Conservation (phyloP, 352 stramenopile genomes). For the Phytophthora hibernalis region DNA sequence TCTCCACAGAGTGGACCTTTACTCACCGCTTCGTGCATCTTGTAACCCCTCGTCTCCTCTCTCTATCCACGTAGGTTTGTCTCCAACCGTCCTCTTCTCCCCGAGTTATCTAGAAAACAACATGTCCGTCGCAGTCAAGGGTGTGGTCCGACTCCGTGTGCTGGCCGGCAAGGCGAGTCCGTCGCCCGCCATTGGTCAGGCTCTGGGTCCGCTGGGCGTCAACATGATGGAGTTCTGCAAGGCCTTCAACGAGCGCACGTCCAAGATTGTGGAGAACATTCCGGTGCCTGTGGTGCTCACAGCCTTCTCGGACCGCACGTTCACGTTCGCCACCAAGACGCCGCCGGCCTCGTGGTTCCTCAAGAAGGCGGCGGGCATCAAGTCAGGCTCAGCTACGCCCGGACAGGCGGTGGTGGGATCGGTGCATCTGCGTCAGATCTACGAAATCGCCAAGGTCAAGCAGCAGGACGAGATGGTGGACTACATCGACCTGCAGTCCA, state of each 20-base stretch:
- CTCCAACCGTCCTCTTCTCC: conserved; percentile 1
- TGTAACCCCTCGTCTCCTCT: conserved; percentile 20
- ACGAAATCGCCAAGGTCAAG: conserved; percentile 99
- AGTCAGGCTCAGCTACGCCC: conserved; percentile 71
- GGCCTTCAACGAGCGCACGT: conserved; percentile 97
- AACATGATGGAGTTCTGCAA: conserved; percentile 99
- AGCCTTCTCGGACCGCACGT: conserved; percentile 95
- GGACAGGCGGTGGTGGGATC: conserved; percentile 83
- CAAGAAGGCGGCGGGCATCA: conserved; percentile 92
- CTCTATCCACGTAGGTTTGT: conserved; percentile 10
- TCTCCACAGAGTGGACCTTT: background rate
- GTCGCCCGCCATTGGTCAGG: conserved; percentile 90
- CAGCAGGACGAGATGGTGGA: conserved; percentile 94
- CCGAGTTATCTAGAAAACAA: conserved; percentile 19
- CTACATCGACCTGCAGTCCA: conserved; percentile 91
- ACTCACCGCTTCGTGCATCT: background rate
- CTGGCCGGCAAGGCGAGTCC: conserved; percentile 85
- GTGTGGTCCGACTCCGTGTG: conserved; percentile 87
- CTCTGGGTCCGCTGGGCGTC: conserved; percentile 96
- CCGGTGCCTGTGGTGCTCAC: conserved; percentile 94
- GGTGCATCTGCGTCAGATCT: conserved; percentile 95
- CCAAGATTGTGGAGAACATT: conserved; percentile 91
- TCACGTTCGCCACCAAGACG: conserved; percentile 96
- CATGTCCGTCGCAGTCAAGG: conserved; percentile 70
- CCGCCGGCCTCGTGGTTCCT: conserved; percentile 95